Base-by-base conservation (phyloP, 768 basidiomycete species). In the Hygrophorus russula region DNA sequence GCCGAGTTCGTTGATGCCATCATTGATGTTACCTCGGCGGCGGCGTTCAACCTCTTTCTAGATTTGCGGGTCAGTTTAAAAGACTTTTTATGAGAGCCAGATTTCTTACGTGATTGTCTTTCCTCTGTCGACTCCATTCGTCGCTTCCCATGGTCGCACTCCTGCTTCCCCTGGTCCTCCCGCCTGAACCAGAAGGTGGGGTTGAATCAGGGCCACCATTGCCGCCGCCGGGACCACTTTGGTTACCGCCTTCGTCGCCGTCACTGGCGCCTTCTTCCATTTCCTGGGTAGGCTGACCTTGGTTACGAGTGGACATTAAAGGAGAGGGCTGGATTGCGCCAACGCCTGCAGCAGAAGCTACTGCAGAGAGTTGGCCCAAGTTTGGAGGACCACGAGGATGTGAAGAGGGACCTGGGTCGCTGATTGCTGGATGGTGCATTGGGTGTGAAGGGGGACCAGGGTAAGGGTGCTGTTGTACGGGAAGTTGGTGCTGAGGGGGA, bases 21-120 rank as follows among this genome's bases (percentile, higher is more conserved):
- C 86, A 62, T 94, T 96, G 64, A 99, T 97, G 52, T 91, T 91
- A 13, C 92, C 92, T 37, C 94, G 73, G 42, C 94, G 82, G 30
- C 90, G 78, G 42, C 94, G 84, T 60, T 99, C 94, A 10, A 98
- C 92, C 66, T 97, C 92, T 88, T 97, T 97, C 93, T 97, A 65
- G 41, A 50, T 41, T 11, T 5, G 24, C 18, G n/a, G 11, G 24
- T 14, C 11, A 14, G 33, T 8, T 39, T 2, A 17, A 28, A 4
- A 24, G 4, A 41, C 19, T 5, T 8, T 27, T 14, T 24, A 34
- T 6, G 5, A 24, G 40, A n/a, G 14, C 0, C 18, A 32, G 17
- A 66, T 24, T 24, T 3, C 79, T 27, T 55, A 82, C 84, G 58
- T 88, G 85, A 46, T 88, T 88, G 51, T 87, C 85, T 55, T 87